These are phyloP conservation scores for Solanum acaule DNA, from an alignment of 257 asterid species.

Conservation along the genomic window DNA sequence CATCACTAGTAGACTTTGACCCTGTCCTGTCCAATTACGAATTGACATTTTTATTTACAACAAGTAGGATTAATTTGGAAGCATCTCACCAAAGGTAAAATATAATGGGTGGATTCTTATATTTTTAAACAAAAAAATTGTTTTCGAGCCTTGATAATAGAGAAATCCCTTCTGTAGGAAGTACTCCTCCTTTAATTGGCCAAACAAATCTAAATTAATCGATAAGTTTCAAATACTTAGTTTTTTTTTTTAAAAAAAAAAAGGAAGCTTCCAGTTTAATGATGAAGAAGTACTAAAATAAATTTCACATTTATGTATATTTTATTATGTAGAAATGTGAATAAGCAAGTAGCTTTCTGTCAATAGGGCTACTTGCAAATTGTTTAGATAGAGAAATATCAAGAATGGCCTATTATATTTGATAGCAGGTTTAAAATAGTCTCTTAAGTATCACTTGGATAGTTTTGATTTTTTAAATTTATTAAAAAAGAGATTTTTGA, in stretches of 20 bases:
- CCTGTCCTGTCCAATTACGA: neutral
- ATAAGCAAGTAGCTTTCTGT: neutral
- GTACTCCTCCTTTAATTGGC: neutral
- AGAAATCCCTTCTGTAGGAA: neutral
- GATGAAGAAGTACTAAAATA: neutral
- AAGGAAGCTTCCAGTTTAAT: neutral
- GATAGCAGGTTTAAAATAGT: neutral
- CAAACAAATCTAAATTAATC: neutral
- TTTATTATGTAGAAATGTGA: too few relatives aligned
- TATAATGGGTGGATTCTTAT: neutral
- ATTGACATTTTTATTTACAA: neutral
- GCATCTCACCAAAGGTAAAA: neutral
- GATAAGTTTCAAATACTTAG: neutral
- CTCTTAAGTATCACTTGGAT: neutral
- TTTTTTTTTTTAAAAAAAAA: neutral
- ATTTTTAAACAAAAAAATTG: neutral
- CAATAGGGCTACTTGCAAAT: too few relatives aligned
- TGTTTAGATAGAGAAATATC: neutral
- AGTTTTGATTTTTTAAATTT: neutral
- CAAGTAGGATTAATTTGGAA: neutral
- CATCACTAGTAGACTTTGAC: neutral
- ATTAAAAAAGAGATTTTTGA: neutral
- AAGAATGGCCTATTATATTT: neutral
- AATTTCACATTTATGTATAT: neutral
- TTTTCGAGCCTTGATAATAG: neutral